Evolutionary conservation across 495 filamentous ascomycete species (phyloP).

Genomic region (Tuber brumale): DNA sequence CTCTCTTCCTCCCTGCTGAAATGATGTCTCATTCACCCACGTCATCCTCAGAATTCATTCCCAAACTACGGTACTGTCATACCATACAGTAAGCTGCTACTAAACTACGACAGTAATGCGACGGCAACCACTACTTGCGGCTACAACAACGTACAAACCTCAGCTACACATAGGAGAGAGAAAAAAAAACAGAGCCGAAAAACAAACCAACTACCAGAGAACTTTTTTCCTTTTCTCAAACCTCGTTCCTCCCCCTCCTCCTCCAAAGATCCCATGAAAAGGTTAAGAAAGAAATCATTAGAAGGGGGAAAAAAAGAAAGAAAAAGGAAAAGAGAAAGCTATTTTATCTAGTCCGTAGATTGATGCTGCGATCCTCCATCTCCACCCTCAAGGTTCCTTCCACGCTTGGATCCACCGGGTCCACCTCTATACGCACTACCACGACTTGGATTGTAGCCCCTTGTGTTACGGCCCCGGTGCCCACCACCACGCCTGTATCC

Average conservation of each 20-base stretch:
- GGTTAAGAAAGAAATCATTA: slow-evolving; percentile 16
- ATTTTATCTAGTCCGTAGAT: slow-evolving; percentile 20
- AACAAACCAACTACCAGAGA: not conserved
- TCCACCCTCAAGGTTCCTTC: slow-evolving; percentile 17
- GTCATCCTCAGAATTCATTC: not conserved
- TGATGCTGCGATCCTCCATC: slow-evolving; percentile 29
- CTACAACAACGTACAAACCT: slow-evolving; percentile 1
- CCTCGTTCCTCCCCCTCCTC: slow-evolving; percentile 4
- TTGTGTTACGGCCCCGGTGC: not conserved
- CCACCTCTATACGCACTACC: slow-evolving; percentile 13
- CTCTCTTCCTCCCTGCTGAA: not conserved
- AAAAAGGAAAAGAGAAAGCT: slow-evolving; percentile 16
- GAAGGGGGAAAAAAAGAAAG: slow-evolving; percentile 8
- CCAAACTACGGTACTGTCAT: too few species aligned
- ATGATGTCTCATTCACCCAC: not conserved
- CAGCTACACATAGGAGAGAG: not conserved
- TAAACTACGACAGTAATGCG: not conserved
- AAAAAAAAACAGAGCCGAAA: not conserved
- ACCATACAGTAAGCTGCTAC: not conserved
- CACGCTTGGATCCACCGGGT: not conserved
- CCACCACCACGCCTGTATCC: slow-evolving; percentile 13
- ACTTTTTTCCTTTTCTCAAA: slow-evolving; percentile 4
- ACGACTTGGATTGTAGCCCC: slow-evolving; percentile 7
- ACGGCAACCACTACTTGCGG: not conserved
- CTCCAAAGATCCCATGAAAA: slow-evolving; percentile 5